Conservation (phyloP, 2,329 filamentous ascomycete species). For the Endoconidiophora laricicola region DNA sequence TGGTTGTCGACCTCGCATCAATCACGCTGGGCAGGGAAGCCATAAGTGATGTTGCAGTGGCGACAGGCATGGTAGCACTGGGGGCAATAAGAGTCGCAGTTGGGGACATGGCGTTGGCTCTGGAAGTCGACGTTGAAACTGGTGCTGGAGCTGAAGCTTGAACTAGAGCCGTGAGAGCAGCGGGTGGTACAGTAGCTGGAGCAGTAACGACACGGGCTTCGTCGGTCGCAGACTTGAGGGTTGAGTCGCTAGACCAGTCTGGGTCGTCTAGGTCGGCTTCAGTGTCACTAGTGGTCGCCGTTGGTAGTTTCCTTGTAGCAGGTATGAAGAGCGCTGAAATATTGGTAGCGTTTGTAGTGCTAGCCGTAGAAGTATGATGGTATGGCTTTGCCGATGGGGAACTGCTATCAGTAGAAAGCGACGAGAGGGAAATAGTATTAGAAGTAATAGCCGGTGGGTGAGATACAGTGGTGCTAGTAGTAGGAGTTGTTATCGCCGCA, state of each 20-base stretch:
- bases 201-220: neutral
- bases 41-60: neutral
- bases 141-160: neutral
- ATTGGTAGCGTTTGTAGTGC: neutral
- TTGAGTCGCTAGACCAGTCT: slow-evolving; percentile 8
- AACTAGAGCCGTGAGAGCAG: neutral
- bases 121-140: neutral
- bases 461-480: neutral
- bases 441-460: neutral
- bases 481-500: neutral
- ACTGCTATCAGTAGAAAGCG: neutral
- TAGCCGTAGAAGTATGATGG: neutral
- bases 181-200: neutral
- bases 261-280: neutral
- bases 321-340: neutral
- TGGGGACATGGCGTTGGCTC: neutral
- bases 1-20: no score
- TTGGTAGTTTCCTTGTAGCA: no score
- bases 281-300: no score
- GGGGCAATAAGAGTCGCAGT: slow-evolving; percentile 1
- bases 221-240: neutral
- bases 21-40: no score
- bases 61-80: neutral
- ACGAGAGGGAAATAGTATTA: slow-evolving; percentile 1
- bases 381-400: neutral